Conservation (phyloP, 179 eudicot genomes). For the Silene vulgaris region DNA sequence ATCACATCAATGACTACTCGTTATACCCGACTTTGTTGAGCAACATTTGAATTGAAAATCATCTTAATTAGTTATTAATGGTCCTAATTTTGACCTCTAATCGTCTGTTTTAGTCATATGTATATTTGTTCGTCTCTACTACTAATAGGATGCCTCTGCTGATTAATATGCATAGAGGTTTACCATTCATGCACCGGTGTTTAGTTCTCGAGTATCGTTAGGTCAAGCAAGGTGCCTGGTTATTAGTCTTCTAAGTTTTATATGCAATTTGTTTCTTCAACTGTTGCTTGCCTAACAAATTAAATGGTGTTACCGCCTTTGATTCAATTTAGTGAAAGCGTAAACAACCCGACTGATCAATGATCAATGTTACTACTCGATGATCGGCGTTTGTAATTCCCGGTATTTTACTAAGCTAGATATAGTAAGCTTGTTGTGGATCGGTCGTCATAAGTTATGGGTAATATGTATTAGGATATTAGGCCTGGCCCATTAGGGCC, state of each 20-base stretch:
- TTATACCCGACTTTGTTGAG: slow-evolving; percentile 25
- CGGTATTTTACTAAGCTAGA: too few species aligned
- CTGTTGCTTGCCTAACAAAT: too few species aligned
- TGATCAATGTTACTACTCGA: too few species aligned
- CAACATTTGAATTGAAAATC: slow-evolving; percentile 3
- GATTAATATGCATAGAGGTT: not conserved
- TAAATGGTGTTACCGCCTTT: too few species aligned
- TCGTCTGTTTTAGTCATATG: slow-evolving; percentile 16
- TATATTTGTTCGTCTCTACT: slow-evolving; percentile 16
- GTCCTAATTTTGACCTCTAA: slow-evolving; percentile 17
- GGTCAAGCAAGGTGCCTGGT: not conserved
- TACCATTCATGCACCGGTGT: slow-evolving; percentile 1
- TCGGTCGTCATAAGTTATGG: too few species aligned
- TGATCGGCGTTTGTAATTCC: too few species aligned
- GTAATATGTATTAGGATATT: too few species aligned
- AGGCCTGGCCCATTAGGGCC: too few species aligned
- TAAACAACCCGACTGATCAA: too few species aligned
- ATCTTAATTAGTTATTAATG: not conserved
- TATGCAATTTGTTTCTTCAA: too few species aligned
- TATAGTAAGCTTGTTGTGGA: too few species aligned
- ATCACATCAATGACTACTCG: slow-evolving; percentile 29
- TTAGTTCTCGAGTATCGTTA: not conserved
- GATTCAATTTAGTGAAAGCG: too few species aligned
- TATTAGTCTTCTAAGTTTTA: not conserved
- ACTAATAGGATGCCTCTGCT: slow-evolving; percentile 7